Conservation (phyloP, 2,329 filamentous ascomycete species). For the Cryphonectria japonica region DNA sequence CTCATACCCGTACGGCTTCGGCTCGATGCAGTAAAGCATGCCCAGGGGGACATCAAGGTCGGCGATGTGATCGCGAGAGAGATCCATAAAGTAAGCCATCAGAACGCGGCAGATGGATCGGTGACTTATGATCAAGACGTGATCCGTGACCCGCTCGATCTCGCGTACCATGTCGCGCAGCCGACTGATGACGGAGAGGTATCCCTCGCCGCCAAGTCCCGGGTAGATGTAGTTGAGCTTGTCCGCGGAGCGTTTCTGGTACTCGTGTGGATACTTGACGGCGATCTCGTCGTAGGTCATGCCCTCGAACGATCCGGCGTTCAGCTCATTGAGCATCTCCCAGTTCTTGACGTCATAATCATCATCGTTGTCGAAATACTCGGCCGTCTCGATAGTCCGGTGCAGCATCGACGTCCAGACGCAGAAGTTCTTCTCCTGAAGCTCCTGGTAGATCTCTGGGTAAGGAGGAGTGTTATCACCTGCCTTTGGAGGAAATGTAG, state of each 20-base stretch:
- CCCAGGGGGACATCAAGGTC: conserved; percentile 93
- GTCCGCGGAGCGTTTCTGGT: conserved; percentile 74
- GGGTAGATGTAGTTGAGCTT: conserved; percentile 98
- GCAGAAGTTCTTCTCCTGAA: conserved; percentile 87
- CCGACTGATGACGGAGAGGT: conserved; percentile 95
- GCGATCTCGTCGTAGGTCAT: conserved; percentile 93
- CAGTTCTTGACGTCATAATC: conserved; percentile 71
- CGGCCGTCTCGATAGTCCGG: conserved; percentile 74
- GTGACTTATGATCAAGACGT: conserved; percentile 89
- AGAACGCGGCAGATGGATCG: conserved; percentile 90
- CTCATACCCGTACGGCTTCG: conserved; percentile 96
- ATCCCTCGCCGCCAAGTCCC: conserved; percentile 92
- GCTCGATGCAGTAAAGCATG: conserved; percentile 92
- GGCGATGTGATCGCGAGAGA: conserved; percentile 88
- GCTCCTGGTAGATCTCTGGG: conserved; percentile 74
- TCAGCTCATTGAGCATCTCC: conserved; percentile 97
- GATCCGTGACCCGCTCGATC: conserved; percentile 95
- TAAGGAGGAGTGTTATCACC: conserved; percentile 95
- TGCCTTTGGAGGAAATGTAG: conserved; percentile 84
- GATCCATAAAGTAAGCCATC: conserved; percentile 94
- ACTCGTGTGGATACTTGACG: conserved; percentile 78
- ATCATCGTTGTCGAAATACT: conserved; percentile 69
- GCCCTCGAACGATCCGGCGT: conserved; percentile 90
- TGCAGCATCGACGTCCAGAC: conserved; percentile 98
- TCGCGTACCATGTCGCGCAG: conserved; percentile 95